These are phyloP conservation scores for Neurospora tetraspora DNA, from an alignment of 495 filamentous ascomycete species.

Conservation along the genomic window DNA sequence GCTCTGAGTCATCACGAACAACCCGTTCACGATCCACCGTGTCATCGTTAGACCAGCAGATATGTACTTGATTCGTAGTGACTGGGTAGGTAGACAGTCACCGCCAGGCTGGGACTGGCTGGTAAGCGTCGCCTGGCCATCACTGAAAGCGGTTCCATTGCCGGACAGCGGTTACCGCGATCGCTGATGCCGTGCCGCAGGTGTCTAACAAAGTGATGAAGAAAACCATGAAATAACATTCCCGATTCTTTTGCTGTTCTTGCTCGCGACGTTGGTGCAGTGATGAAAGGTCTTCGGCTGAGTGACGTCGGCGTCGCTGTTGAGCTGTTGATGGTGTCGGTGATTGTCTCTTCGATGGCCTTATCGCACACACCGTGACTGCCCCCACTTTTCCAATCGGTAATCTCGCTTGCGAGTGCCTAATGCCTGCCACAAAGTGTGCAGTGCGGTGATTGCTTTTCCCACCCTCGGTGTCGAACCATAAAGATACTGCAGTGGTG, in stretches of 20 bases:
- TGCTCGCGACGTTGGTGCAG: background rate
- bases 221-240: background rate
- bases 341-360: background rate
- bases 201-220: background rate
- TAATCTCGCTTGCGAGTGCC: background rate
- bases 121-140: background rate
- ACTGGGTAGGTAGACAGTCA: background rate
- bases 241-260: background rate
- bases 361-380: background rate
- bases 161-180: background rate
- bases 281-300: background rate
- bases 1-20: background rate
- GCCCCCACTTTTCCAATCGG: background rate
- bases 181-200: background rate
- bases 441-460: background rate
- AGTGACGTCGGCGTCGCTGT: background rate
- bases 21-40: background rate
- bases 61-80: background rate
- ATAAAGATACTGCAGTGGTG: background rate
- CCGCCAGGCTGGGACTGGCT: no score
- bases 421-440: background rate
- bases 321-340: background rate
- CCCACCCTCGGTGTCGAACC: background rate
- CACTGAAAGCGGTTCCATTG: background rate
- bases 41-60: background rate